Conservation (phyloP, 495 filamentous ascomycete species). For the Neurospora africana region DNA sequence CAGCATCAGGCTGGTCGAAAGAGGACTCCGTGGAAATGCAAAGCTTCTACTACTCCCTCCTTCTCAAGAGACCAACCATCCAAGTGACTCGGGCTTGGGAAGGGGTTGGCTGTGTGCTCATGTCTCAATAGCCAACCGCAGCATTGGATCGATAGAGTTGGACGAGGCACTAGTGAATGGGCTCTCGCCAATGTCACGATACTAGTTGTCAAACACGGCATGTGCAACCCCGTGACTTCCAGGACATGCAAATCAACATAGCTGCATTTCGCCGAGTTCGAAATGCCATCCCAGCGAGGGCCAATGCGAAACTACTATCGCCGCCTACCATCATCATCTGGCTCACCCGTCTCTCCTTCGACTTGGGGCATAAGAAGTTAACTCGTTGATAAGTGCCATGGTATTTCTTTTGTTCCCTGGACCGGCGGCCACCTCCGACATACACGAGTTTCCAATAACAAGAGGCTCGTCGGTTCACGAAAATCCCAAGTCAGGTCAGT, state of each 20-base stretch:
- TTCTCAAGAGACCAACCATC: neutral
- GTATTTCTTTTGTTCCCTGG: neutral
- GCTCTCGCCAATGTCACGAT: neutral
- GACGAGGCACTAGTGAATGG: neutral
- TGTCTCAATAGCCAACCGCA: neutral
- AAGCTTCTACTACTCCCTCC: neutral
- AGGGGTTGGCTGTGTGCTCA: neutral
- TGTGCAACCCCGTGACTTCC: neutral
- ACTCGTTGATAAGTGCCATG: neutral
- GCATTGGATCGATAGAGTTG: neutral
- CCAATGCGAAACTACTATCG: neutral
- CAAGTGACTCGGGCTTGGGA: neutral
- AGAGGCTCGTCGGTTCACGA: neutral
- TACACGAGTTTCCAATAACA: neutral
- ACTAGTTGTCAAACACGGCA: neutral
- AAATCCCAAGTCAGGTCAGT: neutral
- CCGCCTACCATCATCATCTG: neutral
- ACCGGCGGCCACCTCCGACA: neutral
- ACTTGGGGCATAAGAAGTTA: neutral
- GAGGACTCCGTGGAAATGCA: neutral
- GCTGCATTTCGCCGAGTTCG: neutral
- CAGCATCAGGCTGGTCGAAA: neutral
- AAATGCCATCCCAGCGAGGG: neutral
- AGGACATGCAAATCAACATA: neutral
- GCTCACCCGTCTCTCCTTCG: neutral